A percentile compares a stretch with the other conserved stretches of the same genome.
These are phyloP conservation scores for Porodaedalea pini DNA, from an alignment of 1,284 basidiomycete genomes.

Conservation along the genomic window DNA sequence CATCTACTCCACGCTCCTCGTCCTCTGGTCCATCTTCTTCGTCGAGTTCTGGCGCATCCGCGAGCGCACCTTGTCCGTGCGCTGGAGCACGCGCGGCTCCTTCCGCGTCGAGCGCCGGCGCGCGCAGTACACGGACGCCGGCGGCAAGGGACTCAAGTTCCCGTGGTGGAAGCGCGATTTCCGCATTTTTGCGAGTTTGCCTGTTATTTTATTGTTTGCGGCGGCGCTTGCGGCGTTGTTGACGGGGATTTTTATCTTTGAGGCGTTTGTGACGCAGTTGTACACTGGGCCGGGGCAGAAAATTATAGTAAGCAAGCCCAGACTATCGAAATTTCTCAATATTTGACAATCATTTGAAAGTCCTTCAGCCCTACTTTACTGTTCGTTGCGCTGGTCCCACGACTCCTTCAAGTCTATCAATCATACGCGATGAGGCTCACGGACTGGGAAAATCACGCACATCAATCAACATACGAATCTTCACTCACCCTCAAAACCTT, in stretches of 20 bases:
- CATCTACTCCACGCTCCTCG: slow-evolving; percentile 71
- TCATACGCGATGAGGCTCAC: slow-evolving; percentile 70
- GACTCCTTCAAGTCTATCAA: slow-evolving; percentile 78
- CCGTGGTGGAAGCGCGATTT: slow-evolving; percentile 77
- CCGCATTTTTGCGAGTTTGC: slow-evolving; percentile 71
- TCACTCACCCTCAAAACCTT: slow-evolving; percentile 93
- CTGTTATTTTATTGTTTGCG: slow-evolving; percentile 77
- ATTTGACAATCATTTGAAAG: slow-evolving; percentile 33
- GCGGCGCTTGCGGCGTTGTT: slow-evolving; percentile 65
- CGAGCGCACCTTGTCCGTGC: slow-evolving; percentile 75
- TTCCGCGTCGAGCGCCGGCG: slow-evolving; percentile 76
- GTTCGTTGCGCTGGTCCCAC: slow-evolving; percentile 81
- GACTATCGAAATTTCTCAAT: neutral
- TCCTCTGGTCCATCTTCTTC: slow-evolving; percentile 81
- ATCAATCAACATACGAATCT: slow-evolving; percentile 70
- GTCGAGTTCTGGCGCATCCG: slow-evolving; percentile 87
- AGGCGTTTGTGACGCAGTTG: slow-evolving; percentile 81
- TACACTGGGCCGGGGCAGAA: slow-evolving; percentile 85
- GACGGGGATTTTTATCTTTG: slow-evolving; percentile 80
- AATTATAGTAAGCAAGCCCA: slow-evolving; percentile 58
- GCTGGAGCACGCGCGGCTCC: slow-evolving; percentile 76
- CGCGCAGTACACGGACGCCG: slow-evolving; percentile 55
- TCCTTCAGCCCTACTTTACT: slow-evolving; percentile 82
- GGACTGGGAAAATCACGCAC: slow-evolving; percentile 88
- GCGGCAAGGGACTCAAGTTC: slow-evolving; percentile 29